Percentiles rank a stretch among this genome's conserved stretches.
Evolutionary conservation across 257 asterid species (phyloP).

Genomic region (Penstemon newberryi): DNA sequence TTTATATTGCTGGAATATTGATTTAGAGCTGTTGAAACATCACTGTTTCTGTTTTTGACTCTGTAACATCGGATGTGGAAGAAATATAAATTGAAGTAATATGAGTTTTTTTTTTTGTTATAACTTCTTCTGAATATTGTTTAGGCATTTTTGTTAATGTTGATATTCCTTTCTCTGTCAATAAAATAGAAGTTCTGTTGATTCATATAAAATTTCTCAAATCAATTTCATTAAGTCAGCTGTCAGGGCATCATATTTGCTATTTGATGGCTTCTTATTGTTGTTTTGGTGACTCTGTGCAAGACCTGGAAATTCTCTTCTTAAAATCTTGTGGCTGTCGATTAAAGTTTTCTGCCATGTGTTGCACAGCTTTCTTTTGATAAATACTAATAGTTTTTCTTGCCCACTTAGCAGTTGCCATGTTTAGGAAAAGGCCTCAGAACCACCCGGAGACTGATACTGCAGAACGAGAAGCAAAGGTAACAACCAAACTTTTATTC

Average conservation of each 20-base stretch:
- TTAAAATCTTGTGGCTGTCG: background rate
- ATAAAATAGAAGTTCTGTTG: no score
- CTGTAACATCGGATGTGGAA: no score
- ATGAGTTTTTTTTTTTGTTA: no score
- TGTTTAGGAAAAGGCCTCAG: constrained; percentile 71
- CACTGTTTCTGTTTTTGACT: no score
- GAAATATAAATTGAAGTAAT: no score
- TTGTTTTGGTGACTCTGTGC: no score
- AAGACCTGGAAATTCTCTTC: background rate
- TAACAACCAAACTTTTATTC: constrained; percentile 22
- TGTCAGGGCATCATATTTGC: no score
- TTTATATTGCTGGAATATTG: no score
- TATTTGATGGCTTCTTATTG: background rate
- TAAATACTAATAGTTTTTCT: background rate
- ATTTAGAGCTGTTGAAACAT: no score
- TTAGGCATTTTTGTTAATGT: no score
- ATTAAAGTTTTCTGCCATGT: background rate
- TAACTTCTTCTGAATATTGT: no score
- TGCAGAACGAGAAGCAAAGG: constrained; percentile 58
- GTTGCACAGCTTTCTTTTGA: background rate
- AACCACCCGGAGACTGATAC: constrained; percentile 41
- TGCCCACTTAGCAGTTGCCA: constrained; percentile 33
- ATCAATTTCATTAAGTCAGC: background rate
- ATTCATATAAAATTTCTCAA: background rate
- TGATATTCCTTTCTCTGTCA: no score